phyloP scores from a whole-genome alignment of 768 basidiomycete species.

The Amanita molliuscula region DNA sequence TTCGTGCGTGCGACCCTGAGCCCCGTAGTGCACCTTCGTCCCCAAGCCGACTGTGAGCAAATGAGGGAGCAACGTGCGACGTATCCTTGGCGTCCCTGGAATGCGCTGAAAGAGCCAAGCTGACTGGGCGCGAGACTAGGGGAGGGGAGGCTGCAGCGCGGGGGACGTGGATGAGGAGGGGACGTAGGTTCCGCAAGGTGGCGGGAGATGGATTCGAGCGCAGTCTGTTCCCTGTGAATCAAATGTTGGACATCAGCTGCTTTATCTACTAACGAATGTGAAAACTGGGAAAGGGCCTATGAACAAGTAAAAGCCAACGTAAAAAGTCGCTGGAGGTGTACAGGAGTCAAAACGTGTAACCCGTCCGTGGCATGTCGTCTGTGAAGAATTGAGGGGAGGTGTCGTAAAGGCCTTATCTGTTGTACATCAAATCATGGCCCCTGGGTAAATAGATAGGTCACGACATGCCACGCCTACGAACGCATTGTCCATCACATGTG shows the following conservation, averaged over 20 bases:
- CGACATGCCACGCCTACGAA: too few relatives aligned
- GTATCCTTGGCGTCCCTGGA: conserved; percentile 1
- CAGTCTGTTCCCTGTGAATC: conserved; percentile 31
- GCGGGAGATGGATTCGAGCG: conserved; percentile 41
- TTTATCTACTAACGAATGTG: conserved; percentile 6
- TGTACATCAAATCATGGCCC: too few relatives aligned
- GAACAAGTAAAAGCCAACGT: not conserved
- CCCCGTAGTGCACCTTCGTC: not conserved
- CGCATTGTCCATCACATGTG: too few relatives aligned
- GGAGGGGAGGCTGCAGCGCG: conserved; percentile 37
- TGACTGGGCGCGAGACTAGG: conserved; percentile 37
- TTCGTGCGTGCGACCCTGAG: not conserved
- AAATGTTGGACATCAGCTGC: conserved; percentile 2
- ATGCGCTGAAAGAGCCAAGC: conserved; percentile 27
- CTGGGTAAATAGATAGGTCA: too few relatives aligned
- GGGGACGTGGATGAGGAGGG: conserved; percentile 39
- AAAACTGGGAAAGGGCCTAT: conserved; percentile 6
- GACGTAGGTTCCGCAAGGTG: conserved; percentile 44
- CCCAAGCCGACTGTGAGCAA: not conserved
- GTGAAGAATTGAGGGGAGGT: too few relatives aligned
- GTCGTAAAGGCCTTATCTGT: too few relatives aligned
- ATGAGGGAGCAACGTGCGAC: not conserved
- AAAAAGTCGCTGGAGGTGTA: too few relatives aligned
- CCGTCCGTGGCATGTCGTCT: too few relatives aligned
- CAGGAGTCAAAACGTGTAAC: not conserved